phyloP scores from a whole-genome alignment of 352 stramenopile species.

The Pythium dissimile region DNA sequence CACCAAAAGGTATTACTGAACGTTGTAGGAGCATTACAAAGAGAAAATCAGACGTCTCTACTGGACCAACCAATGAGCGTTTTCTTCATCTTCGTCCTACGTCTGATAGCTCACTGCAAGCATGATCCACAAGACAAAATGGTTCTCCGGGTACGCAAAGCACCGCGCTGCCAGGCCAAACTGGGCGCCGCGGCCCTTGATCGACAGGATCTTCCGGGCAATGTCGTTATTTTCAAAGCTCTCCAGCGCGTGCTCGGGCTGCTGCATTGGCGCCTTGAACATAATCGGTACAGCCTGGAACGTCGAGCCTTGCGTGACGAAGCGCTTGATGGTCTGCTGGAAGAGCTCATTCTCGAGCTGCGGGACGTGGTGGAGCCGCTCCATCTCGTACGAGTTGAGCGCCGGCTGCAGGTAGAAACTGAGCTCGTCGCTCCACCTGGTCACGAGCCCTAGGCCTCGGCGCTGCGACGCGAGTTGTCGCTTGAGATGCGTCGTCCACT shows the following conservation, averaged over 20 bases:
- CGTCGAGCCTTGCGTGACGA: conserved; percentile 73
- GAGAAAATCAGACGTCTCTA: too few species aligned
- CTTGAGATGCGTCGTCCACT: conserved; percentile 45
- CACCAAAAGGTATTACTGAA: too few species aligned
- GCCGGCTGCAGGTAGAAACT: conserved; percentile 77
- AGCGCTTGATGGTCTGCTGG: conserved; percentile 72
- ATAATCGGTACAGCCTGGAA: conserved; percentile 85
- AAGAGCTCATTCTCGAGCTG: conserved; percentile 82
- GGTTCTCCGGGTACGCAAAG: conserved; percentile 76
- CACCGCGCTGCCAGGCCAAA: conserved; percentile 74
- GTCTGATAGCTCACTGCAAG: conserved; percentile 69
- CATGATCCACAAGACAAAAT: conserved; percentile 80
- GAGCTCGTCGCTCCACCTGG: conserved; percentile 73
- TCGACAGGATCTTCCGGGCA: conserved; percentile 51
- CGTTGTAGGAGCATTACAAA: too few species aligned
- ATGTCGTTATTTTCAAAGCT: conserved; percentile 45
- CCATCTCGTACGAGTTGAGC: conserved; percentile 85
- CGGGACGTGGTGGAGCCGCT: conserved; percentile 60
- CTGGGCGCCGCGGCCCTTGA: conserved; percentile 50
- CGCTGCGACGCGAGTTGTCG: conserved; percentile 37
- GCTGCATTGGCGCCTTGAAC: conserved; percentile 33
- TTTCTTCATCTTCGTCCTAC: too few species aligned
- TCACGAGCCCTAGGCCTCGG: conserved; percentile 46
- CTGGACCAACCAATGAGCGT: too few species aligned
- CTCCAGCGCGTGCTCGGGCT: conserved; percentile 35